Percentiles rank a stretch among this genome's conserved stretches.
Evolutionary conservation across 1,284 basidiomycete species (phyloP).

Genomic region (Fomitopsis pinicola): DNA sequence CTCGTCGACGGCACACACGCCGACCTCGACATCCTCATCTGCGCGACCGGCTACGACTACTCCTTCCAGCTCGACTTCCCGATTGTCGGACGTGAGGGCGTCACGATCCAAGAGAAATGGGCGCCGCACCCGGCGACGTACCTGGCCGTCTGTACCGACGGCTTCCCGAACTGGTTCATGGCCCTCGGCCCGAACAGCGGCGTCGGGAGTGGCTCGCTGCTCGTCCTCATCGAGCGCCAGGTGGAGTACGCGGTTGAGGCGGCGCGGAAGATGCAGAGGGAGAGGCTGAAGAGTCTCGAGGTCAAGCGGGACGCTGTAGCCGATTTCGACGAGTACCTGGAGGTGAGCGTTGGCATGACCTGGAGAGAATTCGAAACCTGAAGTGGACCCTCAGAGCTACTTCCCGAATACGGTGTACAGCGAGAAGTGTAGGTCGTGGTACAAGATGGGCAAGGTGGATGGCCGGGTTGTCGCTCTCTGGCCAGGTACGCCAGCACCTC

Average conservation of each 20-base stretch:
- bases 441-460: constrained; percentile 56
- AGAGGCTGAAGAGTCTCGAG: constrained; percentile 56
- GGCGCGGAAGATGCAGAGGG: constrained; percentile 54
- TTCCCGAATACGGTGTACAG: constrained; percentile 57
- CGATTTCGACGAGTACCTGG: constrained; percentile 55
- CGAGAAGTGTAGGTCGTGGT: constrained; percentile 62
- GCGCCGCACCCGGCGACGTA: constrained; percentile 52
- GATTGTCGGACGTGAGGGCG: constrained; percentile 46
- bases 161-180: constrained; percentile 61
- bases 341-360: constrained; percentile 21
- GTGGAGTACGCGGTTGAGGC: constrained; percentile 50
- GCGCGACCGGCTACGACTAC: constrained; percentile 45
- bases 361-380: neutral
- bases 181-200: constrained; percentile 51
- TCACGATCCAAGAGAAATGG: constrained; percentile 45
- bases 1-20: constrained; percentile 47
- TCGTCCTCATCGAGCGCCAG: constrained; percentile 50
- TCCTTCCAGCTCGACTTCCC: constrained; percentile 46
- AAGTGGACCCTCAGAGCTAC: constrained; percentile 27
- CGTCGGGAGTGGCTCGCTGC: constrained; percentile 47
- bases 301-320: constrained; percentile 53
- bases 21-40: constrained; percentile 51
- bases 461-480: constrained; percentile 55
- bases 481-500: constrained; percentile 39
- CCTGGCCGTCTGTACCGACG: constrained; percentile 48